phyloP scores from a whole-genome alignment of 148 eudicot genomes.

The Fagopyrum homotropicum region DNA sequence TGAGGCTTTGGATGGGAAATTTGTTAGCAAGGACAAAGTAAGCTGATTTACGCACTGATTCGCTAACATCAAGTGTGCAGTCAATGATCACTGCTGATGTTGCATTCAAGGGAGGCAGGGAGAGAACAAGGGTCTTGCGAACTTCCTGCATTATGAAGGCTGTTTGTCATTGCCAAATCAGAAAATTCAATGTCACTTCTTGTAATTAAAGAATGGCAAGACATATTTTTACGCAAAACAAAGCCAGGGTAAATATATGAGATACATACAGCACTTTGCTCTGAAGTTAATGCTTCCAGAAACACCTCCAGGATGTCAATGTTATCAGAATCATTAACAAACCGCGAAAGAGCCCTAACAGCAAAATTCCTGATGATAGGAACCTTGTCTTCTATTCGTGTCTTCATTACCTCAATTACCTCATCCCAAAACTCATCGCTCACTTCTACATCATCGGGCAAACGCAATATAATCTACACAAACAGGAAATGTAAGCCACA shows the following conservation, averaged over 20 bases:
- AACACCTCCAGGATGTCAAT: constrained; percentile 73
- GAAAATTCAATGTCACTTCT: constrained; percentile 5
- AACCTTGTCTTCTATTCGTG: constrained; percentile 65
- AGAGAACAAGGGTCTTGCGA: constrained; percentile 67
- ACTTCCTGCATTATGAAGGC: constrained; percentile 62
- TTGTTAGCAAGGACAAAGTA: constrained; percentile 81
- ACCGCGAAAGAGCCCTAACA: constrained; percentile 85
- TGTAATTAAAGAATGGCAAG: neutral
- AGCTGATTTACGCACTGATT: constrained; percentile 86
- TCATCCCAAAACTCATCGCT: constrained; percentile 85
- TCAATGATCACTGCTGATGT: constrained; percentile 63
- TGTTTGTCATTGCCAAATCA: neutral
- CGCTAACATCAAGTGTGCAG: constrained; percentile 86
- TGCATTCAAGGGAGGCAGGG: constrained; percentile 72
- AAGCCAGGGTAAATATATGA: neutral
- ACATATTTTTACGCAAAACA: constrained; percentile 6
- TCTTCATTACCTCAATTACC: constrained; percentile 77
- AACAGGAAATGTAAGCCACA: constrained; percentile 9
- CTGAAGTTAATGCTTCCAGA: constrained; percentile 53
- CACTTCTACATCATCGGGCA: constrained; percentile 95
- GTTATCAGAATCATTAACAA: constrained; percentile 83
- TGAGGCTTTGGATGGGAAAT: constrained; percentile 93
- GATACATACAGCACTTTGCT: constrained; percentile 76
- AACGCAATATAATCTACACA: constrained; percentile 75
- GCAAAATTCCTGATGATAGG: constrained; percentile 72